Conservation (phyloP, 495 filamentous ascomycete species). For the Aspergillus avenaceus region DNA sequence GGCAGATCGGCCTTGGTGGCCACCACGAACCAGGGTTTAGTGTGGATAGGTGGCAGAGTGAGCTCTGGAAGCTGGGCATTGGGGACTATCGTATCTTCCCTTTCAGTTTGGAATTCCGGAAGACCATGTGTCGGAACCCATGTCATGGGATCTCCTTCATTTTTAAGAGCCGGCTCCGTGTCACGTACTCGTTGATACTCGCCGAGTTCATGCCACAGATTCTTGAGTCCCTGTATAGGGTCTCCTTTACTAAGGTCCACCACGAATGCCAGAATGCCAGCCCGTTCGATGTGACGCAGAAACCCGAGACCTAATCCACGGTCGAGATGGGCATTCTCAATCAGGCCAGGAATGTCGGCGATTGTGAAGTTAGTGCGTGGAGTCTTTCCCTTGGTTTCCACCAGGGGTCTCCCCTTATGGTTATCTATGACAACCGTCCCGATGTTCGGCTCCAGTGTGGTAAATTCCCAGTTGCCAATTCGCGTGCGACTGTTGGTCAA, state of each 20-base stretch:
- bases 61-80: constrained; percentile 26
- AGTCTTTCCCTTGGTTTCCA: constrained; percentile 33
- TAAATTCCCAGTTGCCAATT: constrained; percentile 95
- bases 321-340: constrained; percentile 87
- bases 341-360: constrained; percentile 91
- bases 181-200: constrained; percentile 75
- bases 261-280: constrained; percentile 88
- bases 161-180: constrained; percentile 45
- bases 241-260: constrained; percentile 79
- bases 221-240: constrained; percentile 70
- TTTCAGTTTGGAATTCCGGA: constrained; percentile 19
- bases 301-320: constrained; percentile 89
- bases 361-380: constrained; percentile 78
- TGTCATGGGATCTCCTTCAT: constrained; percentile 40
- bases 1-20: constrained; percentile 91
- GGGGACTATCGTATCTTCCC: background rate
- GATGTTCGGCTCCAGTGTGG: constrained; percentile 88
- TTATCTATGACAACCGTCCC: constrained; percentile 91
- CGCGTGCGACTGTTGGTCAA: constrained; percentile 81
- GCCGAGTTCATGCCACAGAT: constrained; percentile 83
- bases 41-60: constrained; percentile 60
- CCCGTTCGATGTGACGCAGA: constrained; percentile 89
- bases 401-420: constrained; percentile 61
- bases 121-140: constrained; percentile 17
- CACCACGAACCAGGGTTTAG: constrained; percentile 95